Conservation (phyloP, 352 stramenopile species). For the Blastocystis sp. region DNA sequence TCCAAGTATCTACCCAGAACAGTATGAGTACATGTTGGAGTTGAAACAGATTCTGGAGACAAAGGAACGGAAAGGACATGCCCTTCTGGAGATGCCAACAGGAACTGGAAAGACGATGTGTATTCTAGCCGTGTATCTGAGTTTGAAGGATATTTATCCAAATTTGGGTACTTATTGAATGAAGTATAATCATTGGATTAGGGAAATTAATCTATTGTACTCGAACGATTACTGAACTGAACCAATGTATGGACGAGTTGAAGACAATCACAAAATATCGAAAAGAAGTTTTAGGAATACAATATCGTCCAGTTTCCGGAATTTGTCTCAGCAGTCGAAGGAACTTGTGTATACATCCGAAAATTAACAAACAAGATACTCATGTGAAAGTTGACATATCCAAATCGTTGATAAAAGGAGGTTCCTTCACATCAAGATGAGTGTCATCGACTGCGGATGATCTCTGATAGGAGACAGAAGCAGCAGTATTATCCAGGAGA, state of each 20-base stretch:
- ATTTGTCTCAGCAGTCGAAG: slow-evolving; percentile 40
- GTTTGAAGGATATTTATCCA: background rate
- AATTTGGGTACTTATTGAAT: background rate
- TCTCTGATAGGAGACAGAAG: background rate
- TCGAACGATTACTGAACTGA: slow-evolving; percentile 97
- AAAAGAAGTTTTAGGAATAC: slow-evolving; percentile 66
- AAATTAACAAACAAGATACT: background rate
- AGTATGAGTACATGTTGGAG: slow-evolving; percentile 97
- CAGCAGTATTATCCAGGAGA: background rate
- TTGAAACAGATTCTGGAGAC: slow-evolving; percentile 92
- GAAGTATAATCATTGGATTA: slow-evolving; percentile 69
- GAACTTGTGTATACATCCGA: slow-evolving; percentile 41
- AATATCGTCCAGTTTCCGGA: slow-evolving; percentile 34
- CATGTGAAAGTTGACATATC: slow-evolving; percentile 34
- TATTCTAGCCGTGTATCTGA: slow-evolving; percentile 75
- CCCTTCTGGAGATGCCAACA: slow-evolving; percentile 85
- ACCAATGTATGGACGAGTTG: slow-evolving; percentile 83
- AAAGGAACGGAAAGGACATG: slow-evolving; percentile 67
- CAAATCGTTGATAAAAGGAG: background rate
- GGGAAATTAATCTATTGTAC: slow-evolving; percentile 99
- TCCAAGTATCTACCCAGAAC: slow-evolving; percentile 89
- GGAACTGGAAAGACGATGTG: slow-evolving; percentile 94
- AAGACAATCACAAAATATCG: slow-evolving; percentile 82
- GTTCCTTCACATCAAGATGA: slow-evolving; percentile 41
- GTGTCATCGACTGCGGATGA: background rate